Evolutionary conservation across 2,329 filamentous ascomycete genomes (phyloP), one percentile per base, ranked within the genome.

Genomic region (Pseudogymnoascus sp.): DNA sequence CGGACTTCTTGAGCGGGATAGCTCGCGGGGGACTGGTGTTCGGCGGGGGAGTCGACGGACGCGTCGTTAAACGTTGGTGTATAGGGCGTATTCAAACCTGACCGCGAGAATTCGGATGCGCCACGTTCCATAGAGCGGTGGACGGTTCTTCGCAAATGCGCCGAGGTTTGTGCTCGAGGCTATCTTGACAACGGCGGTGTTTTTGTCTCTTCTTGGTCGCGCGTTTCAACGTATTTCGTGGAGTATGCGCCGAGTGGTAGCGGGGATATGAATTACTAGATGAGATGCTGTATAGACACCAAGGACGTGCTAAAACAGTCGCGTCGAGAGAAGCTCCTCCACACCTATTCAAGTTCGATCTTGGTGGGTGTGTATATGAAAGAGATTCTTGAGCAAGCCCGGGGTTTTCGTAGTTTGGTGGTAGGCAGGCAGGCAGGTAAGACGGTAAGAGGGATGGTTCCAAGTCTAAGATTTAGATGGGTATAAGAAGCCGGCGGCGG

Each of bases 1-100:
- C 90, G 86, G 73, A 87, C 86, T 80, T 96, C 92, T 80, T 89
- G 88, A 75, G 90, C 89, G 73, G 87, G 86, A 79, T 96, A 96
- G 79, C 93, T 89, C 80, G 89, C 90, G 89, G 90, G 89, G 90
- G 92, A 90, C 79, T 89, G 84, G 84, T 91, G 90, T 89, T 96
- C 93, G 95, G 89, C 86, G 67, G 80, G 80, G 77, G 88, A 85
- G 77, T 84, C 87, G 89, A 96, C 91, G 92, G 91, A 93, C 79
- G 84, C 79, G 81, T 85, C 82, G 80, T 80, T 83, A 78, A 82
- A 82, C 77, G 81, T 82, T 79, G 81, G 83, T 75, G 84, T 82
- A 79, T 86, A 87, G 78, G 85, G 84, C 82, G 85, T 85, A 77
- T 82, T 87, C 89, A 90, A 91, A 91, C 89, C 89, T 91, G 89